Percentiles rank a stretch among this genome's conserved stretches.
Conservation (phyloP, 1,284 basidiomycete species). For the Grifola frondosa region DNA sequence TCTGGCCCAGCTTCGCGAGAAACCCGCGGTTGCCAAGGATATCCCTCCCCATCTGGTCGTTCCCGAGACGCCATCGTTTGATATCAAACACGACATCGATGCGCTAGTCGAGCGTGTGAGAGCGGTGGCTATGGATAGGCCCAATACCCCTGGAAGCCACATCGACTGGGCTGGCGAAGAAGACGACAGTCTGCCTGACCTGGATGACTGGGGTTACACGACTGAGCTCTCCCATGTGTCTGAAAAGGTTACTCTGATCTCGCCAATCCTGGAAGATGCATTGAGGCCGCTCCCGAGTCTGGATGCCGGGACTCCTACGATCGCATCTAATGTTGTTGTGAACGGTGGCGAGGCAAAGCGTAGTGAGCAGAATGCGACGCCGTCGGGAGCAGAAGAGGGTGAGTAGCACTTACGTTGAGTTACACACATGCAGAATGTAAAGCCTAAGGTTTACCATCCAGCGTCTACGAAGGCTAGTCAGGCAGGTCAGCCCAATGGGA, state of each 20-base stretch:
- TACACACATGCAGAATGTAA: no score
- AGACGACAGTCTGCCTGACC: constrained; percentile 76
- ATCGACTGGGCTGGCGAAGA: constrained; percentile 86
- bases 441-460: no score
- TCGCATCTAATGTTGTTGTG: constrained; percentile 21
- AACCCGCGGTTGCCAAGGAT: constrained; percentile 44
- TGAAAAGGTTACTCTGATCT: constrained; percentile 45
- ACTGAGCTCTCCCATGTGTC: constrained; percentile 12
- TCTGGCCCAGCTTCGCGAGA: constrained; percentile 18
- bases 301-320: constrained; percentile 22
- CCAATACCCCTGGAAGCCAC: constrained; percentile 71
- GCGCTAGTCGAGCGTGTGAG: constrained; percentile 70
- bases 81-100: constrained; percentile 62
- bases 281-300: constrained; percentile 62
- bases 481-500: no score
- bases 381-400: no score
- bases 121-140: constrained; percentile 68
- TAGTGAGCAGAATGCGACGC: neutral
- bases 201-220: constrained; percentile 78
- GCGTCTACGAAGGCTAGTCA: no score
- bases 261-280: constrained; percentile 66
- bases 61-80: constrained; percentile 37
- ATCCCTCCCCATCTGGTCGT: constrained; percentile 56
- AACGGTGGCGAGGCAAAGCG: constrained; percentile 19
- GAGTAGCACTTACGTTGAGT: no score